Base-by-base conservation (phyloP, 208 protist species). In the Trypanosoma platydactyli region DNA sequence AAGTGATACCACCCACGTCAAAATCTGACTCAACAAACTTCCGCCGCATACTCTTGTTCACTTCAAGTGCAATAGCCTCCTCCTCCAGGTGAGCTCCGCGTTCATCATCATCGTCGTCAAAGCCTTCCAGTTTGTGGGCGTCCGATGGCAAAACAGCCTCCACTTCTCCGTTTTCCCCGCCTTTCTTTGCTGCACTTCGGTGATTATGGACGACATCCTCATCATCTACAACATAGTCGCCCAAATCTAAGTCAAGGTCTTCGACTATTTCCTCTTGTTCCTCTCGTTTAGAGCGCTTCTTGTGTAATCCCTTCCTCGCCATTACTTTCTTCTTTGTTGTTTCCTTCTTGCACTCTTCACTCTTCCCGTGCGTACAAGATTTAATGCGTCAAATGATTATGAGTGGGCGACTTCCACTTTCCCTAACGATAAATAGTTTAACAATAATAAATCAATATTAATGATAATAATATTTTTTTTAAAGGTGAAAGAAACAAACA, bases 71-170 rank as follows among this genome's bases (percentile, higher is more conserved):
- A 38, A 94, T 68, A 49, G 83, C 74, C 64, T 95, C 84, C 72
- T 96, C 91, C 65, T 96, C 82, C 24, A 79, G 60, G 62, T 88
- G 88, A 25, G 79, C 88, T 42, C 80, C 83, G 16, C 73, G 74
- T 69, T 94, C 86, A 27, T 94, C 88, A 48, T 93, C 85, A 60
- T 81, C 66, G 49, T 69, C 65, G 41, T 79, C 87, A 64, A 89
- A 91, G 27, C 88, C 88, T 51, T 94, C 91, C 25, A 94, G 64
- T 16, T 82, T 77, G 69, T 96, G 91, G 55, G 91, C 91, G 54
- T 96, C 91, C 7, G 84, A 84, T 2, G 91, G 88, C 41, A 94
- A 66, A 13, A 83, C 81, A 49, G 62, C 64, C 27, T 20, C 55
- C n/a, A 68, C 6, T 45, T 79, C 70, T 0, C 45, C 54, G 5